A percentile compares a stretch with the other conserved stretches of the same genome.
Evolutionary conservation across 1,284 basidiomycete genomes (phyloP).

Genomic region (Ganoderma lucidum): DNA sequence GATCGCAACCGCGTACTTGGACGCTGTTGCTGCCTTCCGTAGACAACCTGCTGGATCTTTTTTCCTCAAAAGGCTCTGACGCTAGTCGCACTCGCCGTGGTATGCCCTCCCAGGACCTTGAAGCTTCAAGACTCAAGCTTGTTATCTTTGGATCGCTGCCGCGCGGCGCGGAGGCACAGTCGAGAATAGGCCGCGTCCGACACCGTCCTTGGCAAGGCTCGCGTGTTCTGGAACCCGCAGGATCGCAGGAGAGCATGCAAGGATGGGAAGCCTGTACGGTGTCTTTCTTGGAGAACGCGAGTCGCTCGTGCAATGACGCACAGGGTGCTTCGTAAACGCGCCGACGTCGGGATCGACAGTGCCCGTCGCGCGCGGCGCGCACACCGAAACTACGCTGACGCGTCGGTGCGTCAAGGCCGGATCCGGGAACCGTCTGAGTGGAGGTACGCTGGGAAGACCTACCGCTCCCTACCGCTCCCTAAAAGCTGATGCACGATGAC

Average conservation of each 20-base stretch:
- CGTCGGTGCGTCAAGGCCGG: background rate
- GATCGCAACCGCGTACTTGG: background rate
- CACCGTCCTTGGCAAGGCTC: constrained; percentile 3
- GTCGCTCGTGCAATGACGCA: background rate
- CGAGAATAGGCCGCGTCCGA: background rate
- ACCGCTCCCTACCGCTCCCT: background rate
- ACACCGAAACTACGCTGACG: background rate
- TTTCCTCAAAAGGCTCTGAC: background rate
- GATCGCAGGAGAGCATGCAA: background rate
- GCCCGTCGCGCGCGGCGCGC: background rate
- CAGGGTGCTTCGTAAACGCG: background rate
- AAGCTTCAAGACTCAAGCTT: background rate
- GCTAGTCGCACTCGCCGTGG: background rate
- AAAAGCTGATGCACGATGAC: background rate
- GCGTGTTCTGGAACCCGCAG: background rate
- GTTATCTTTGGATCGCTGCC: background rate
- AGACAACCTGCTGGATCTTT: background rate
- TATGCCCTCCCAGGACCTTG: background rate
- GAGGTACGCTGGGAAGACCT: background rate
- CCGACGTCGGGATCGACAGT: background rate
- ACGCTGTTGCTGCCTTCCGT: background rate
- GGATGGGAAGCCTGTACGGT: background rate
- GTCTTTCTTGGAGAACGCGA: background rate
- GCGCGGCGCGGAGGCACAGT: constrained; percentile 3
- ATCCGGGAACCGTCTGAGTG: background rate